phyloP scores from a whole-genome alignment of 768 basidiomycete genomes.

The Pisolithus orientalis region DNA sequence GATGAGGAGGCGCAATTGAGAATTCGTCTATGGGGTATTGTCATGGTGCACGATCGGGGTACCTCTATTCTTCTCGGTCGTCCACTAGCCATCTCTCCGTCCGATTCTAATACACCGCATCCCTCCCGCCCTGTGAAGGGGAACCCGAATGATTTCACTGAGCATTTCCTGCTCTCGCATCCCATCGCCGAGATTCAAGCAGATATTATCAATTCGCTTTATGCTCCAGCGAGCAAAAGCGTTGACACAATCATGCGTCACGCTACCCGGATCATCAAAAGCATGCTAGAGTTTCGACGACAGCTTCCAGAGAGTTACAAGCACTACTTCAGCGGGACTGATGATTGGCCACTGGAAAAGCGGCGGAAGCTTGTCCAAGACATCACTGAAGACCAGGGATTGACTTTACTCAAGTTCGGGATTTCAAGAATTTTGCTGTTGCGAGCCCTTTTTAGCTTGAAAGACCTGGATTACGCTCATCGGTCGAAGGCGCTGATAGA shows the following conservation, averaged over 20 bases:
- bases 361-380: constrained; percentile 61
- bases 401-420: constrained; percentile 78
- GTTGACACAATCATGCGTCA: constrained; percentile 68
- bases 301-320: constrained; percentile 68
- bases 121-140: constrained; percentile 41
- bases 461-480: constrained; percentile 59
- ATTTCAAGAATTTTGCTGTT: constrained; percentile 75
- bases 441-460: constrained; percentile 72
- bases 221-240: constrained; percentile 66
- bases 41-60: constrained; percentile 82
- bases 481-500: constrained; percentile 70
- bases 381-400: constrained; percentile 74
- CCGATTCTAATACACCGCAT: constrained; percentile 76
- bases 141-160: constrained; percentile 49
- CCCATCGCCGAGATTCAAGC: constrained; percentile 81
- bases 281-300: constrained; percentile 63
- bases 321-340: constrained; percentile 71
- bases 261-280: constrained; percentile 73
- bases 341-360: constrained; percentile 65
- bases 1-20: constrained; percentile 74
- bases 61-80: constrained; percentile 84
- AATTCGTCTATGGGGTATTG: constrained; percentile 79
- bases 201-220: constrained; percentile 83
- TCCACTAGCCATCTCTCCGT: constrained; percentile 74
- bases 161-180: constrained; percentile 73